Evolutionary conservation across 148 eudicot species (phyloP), one percentile per base, ranked within the genome.

Genomic region (Amaranthus hypochondriacus): DNA sequence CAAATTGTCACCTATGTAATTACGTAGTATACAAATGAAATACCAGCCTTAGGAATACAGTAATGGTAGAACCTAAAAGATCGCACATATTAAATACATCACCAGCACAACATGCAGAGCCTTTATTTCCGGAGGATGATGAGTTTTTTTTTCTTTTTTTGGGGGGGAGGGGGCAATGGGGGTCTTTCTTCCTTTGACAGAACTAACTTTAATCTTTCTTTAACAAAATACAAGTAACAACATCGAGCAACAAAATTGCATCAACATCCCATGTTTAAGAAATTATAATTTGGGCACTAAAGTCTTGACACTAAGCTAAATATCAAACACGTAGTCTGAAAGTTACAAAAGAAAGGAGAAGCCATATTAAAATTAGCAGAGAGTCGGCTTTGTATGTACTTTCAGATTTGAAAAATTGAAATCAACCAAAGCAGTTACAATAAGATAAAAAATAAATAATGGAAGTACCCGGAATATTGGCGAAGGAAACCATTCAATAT

Each of bases 401-500:
- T 5, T 60, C 76, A 73, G 48, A 56, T 28, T 28, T 28, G 39
- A 28, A 28, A 28, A 28, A 28, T 28, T 0, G 39, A 28, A 28
- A 28, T 28, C 39, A 28, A 28, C 1, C 39, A 28, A 28, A 28
- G 39, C 39, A 28, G 39, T 28, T 0, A 28, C 39, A n/a, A 65
- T 9, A 46, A 5, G 4, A 55, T 12, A n/a, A 4, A 7, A 56
- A n/a, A 53, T 6, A 3, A 13, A 13, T 7, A 15, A 66, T 2
- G 9, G 53, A 68, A 63, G n/a, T 85, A 94, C 98, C 98, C 89
- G 93, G 81, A 92, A 95, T 81, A 95, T 85, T 74, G 87, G 82
- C 53, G 98, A 92, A 42, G 98, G 98, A 55, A 81, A 86, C 97
- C 93, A 88, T 70, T 94, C 98, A 66, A 91, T 83, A 67, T 95